Evolutionary conservation across 495 filamentous ascomycete genomes (phyloP).

Genomic region (Penicillium coprophilum): DNA sequence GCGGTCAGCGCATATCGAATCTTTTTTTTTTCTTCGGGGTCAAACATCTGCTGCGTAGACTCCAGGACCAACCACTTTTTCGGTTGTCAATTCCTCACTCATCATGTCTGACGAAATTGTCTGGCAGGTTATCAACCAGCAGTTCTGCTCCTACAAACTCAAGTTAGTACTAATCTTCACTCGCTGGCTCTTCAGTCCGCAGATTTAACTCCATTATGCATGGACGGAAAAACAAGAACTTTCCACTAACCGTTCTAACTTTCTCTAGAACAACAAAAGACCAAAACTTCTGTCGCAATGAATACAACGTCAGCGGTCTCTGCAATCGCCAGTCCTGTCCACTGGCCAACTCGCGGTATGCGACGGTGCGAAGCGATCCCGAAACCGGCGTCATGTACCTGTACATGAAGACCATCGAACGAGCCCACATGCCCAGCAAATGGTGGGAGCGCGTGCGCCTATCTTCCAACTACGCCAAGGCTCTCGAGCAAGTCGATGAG

Average conservation of each 20-base stretch:
- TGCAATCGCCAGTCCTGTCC: slow-evolving; percentile 95
- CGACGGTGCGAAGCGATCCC: slow-evolving; percentile 82
- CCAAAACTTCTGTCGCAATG: slow-evolving; percentile 93
- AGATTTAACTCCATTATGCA: not conserved
- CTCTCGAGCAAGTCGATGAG: slow-evolving; percentile 84
- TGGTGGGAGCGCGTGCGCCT: slow-evolving; percentile 94
- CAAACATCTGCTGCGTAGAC: slow-evolving; percentile 6
- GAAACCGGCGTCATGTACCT: slow-evolving; percentile 85
- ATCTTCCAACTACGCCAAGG: slow-evolving; percentile 84
- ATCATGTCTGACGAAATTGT: slow-evolving; percentile 86
- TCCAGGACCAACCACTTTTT: slow-evolving; percentile 2
- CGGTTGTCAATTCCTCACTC: slow-evolving; percentile 17
- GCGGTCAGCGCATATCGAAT: slow-evolving; percentile 4
- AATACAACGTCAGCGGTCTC: slow-evolving; percentile 92
- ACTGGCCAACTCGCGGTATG: slow-evolving; percentile 93
- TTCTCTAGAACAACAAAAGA: slow-evolving; percentile 75
- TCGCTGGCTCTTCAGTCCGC: slow-evolving; percentile 2
- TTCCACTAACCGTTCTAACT: slow-evolving; percentile 17
- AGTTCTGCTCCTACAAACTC: slow-evolving; percentile 95
- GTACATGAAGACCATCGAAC: slow-evolving; percentile 95
- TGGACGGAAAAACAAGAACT: slow-evolving; percentile 6
- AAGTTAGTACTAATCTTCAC: slow-evolving; percentile 59
- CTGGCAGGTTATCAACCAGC: slow-evolving; percentile 93
- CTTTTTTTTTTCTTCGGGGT: slow-evolving; percentile 12
- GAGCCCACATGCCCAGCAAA: slow-evolving; percentile 85